Evolutionary conservation across 345 rosid species (phyloP).

Genomic region (Brassica napus): Da-Ae NC_063445.1:43143501-43144000

Average conservation of each 20-base stretch:
- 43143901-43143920: conserved; percentile 46
- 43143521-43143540: conserved; percentile 49
- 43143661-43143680: conserved; percentile 52
- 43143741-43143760: too few species aligned
- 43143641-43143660: conserved; percentile 46
- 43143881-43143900: conserved; percentile 49
- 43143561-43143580: conserved; percentile 44
- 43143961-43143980: conserved; percentile 46
- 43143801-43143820: conserved; percentile 53
- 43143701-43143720: conserved; percentile 40
- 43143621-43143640: conserved; percentile 42
- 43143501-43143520: conserved; percentile 48
- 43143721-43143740: conserved; percentile 49
- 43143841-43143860: conserved; percentile 49
- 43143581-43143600: conserved; percentile 44
- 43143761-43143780: conserved; percentile 43
- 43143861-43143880: conserved; percentile 43
- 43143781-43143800: conserved; percentile 50
- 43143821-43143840: conserved; percentile 44
- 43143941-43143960: conserved; percentile 45
- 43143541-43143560: conserved; percentile 46
- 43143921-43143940: conserved; percentile 44
- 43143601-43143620: conserved; percentile 51
- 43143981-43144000: conserved; percentile 42
- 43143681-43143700: conserved; percentile 39